Conservation (phyloP, 2,329 filamentous ascomycete genomes). For the Chaetomiaceae sp. region DNA sequence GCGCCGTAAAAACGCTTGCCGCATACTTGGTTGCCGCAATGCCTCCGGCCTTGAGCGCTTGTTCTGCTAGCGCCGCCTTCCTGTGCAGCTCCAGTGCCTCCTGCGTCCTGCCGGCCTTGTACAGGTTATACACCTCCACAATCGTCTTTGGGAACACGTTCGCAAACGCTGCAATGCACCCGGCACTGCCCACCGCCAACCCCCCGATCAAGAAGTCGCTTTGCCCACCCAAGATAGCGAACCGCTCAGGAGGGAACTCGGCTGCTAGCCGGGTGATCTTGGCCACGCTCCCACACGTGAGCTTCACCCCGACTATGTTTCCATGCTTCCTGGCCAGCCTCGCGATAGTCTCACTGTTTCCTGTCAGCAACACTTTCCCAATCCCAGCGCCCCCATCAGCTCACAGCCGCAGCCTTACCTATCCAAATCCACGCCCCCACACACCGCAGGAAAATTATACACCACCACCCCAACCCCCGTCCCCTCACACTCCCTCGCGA, state of each 20-base stretch:
- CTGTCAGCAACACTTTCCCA: not conserved
- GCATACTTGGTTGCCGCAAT: constrained; percentile 66
- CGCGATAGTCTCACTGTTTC: constrained; percentile 49
- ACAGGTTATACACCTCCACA: constrained; percentile 55
- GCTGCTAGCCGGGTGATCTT: constrained; percentile 59
- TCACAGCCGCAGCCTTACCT: constrained; percentile 4
- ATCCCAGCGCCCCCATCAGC: not conserved
- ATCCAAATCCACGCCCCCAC: constrained; percentile 62
- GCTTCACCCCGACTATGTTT: constrained; percentile 58
- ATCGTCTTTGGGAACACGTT: constrained; percentile 56
- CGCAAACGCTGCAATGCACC: constrained; percentile 56
- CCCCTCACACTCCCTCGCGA: constrained; percentile 50
- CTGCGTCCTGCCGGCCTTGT: constrained; percentile 46
- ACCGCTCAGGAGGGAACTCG: constrained; percentile 46
- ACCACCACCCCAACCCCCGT: constrained; percentile 53
- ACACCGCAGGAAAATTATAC: constrained; percentile 65
- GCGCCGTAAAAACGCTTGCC: constrained; percentile 53
- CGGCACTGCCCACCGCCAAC: constrained; percentile 51
- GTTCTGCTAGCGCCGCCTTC: constrained; percentile 59
- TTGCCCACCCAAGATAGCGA: constrained; percentile 66
- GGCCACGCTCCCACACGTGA: constrained; percentile 66
- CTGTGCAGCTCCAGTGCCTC: constrained; percentile 57
- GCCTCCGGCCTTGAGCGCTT: constrained; percentile 54
- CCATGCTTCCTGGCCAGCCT: constrained; percentile 41
- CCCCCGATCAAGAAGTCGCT: constrained; percentile 63